Evolutionary conservation across 345 rosid genomes (phyloP), one percentile per base, ranked within the genome.

Genomic region (Geranium brycei): DNA sequence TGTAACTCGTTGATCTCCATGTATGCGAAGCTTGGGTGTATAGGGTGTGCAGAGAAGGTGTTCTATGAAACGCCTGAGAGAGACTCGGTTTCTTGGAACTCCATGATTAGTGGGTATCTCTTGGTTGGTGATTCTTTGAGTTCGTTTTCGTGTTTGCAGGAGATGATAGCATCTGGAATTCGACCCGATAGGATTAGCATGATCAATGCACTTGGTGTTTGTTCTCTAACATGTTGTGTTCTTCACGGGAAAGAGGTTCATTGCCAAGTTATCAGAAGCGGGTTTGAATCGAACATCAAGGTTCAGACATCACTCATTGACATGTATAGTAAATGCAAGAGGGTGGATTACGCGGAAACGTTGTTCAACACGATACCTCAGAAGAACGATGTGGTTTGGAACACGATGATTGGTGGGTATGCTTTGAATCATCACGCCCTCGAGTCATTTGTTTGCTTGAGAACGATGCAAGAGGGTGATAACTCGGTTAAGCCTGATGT

Each of bases 41-140:
- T 70, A 1, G 69, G 65, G 38, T 75, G 63, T 57, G 92, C 95
- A 17, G 79, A 89, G 74, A 79, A 73, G 41, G 68, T 91, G 69
- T 91, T 89, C 65, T 77, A 74, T 4, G 82, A 79, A 81, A 87
- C 89, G 96, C 74, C 81, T 65, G 61, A 31, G 0, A 87, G 89
- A 74, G 96, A 87, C 53, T 63, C 72, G 70, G 86, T 91, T 60
- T 85, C 96, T 0, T 91, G 96, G 96, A 91, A 91, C 60, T 78
- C 86, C 11, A 81, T 89, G 81, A 73, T 91, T 64, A 76, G 83
- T 14, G 96, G 91, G 31, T 91, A 82, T 62, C 75, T 81, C 15
- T 65, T 70, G 15, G 80, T 70, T 64, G 91, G 82, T 11, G 86
- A 84, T 69, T 80, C 82, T 0, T 8, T 70, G 65, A 58, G 73